phyloP scores from a whole-genome alignment of 2,329 filamentous ascomycete species.

The Ophiostoma ips region DNA sequence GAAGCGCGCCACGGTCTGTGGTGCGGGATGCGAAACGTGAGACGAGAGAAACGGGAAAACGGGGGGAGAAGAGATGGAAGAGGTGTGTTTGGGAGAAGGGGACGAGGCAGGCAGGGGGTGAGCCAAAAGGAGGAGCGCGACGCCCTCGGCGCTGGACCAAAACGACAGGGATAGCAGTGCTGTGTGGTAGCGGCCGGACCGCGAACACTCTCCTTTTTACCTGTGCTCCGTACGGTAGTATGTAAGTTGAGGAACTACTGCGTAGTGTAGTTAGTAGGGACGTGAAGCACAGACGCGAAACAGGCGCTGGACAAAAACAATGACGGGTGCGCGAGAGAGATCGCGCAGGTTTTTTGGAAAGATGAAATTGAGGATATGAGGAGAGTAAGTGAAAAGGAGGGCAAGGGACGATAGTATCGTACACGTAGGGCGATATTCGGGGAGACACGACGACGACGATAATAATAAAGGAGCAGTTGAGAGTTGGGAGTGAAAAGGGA shows the following conservation, averaged over 20 bases:
- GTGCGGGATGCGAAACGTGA: conserved; percentile 10
- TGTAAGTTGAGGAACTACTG: neutral
- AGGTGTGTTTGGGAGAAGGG: conserved; percentile 3
- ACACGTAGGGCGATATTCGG: neutral
- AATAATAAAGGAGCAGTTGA: neutral
- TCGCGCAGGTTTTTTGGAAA: too few relatives aligned
- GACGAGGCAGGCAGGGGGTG: neutral
- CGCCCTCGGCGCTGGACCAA: neutral
- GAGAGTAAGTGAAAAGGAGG: neutral
- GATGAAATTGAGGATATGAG: too few relatives aligned
- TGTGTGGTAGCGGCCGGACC: neutral
- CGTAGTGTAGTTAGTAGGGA: neutral
- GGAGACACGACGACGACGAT: neutral
- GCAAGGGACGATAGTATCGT: neutral
- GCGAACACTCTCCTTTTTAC: neutral
- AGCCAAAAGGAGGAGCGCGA: conserved; percentile 5
- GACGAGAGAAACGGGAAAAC: conserved; percentile 2
- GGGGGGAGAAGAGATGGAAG: conserved; percentile 3
- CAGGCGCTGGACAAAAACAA: neutral
- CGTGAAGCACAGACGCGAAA: neutral
- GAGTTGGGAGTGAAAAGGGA: neutral
- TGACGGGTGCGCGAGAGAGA: neutral
- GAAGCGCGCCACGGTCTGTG: conserved; percentile 9
- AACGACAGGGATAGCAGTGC: neutral
- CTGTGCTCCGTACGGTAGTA: too few relatives aligned